Evolutionary conservation across 208 protist species (phyloP).

Genomic region (Lotmaria passim): DNA sequence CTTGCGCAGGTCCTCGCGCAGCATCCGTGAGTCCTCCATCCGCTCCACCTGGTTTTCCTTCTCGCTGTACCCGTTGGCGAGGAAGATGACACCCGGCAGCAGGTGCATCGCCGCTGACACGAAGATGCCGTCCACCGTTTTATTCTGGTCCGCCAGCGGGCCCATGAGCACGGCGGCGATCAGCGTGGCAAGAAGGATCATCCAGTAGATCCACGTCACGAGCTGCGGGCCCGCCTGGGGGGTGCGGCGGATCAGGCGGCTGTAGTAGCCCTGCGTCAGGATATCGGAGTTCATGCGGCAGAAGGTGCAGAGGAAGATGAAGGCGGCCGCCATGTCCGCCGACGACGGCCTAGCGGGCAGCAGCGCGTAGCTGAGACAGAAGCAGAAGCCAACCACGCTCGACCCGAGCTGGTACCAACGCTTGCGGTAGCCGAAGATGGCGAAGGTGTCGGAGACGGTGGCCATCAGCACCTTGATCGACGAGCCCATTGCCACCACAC

Average conservation of each 20-base stretch:
- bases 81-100: slow-evolving; percentile 39
- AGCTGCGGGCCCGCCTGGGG: slow-evolving; percentile 38
- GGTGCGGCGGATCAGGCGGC: slow-evolving; percentile 36
- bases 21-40: slow-evolving; percentile 21
- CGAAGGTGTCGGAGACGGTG: slow-evolving; percentile 42
- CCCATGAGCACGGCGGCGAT: slow-evolving; percentile 43
- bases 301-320: slow-evolving; percentile 54
- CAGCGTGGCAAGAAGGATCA: slow-evolving; percentile 39
- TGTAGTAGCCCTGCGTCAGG: slow-evolving; percentile 65
- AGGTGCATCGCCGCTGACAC: slow-evolving; percentile 42
- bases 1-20: slow-evolving; percentile 15
- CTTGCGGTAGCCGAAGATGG: slow-evolving; percentile 57
- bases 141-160: slow-evolving; percentile 45
- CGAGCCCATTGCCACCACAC: slow-evolving; percentile 39
- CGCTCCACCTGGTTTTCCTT: slow-evolving; percentile 42
- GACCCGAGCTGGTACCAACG: slow-evolving; percentile 51
- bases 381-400: slow-evolving; percentile 29
- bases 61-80: slow-evolving; percentile 63
- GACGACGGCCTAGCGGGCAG: slow-evolving; percentile 40
- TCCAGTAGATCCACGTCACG: slow-evolving; percentile 51
- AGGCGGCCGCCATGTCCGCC: slow-evolving; percentile 35
- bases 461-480: slow-evolving; percentile 57
- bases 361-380: slow-evolving; percentile 36
- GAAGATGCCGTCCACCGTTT: slow-evolving; percentile 34
- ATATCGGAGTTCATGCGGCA: slow-evolving; percentile 52